Evolutionary conservation across 257 asterid genomes (phyloP).

Genomic region (Solanum peruvianum): DNA sequence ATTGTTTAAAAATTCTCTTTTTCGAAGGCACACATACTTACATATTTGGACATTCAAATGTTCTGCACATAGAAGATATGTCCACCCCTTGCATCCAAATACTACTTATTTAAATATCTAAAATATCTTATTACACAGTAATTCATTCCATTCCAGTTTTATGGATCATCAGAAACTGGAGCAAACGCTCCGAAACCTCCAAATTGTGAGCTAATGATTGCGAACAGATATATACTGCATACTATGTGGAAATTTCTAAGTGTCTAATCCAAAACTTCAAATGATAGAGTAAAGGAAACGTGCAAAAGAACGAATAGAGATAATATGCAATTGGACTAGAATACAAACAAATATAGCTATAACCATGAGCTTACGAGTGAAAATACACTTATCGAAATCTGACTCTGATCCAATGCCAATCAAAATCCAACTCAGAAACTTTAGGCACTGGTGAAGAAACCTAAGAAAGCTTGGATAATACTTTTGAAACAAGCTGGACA

Average conservation of each 20-base stretch:
- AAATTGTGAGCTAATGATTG: not conserved
- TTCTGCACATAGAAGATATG: not conserved
- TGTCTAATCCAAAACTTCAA: not conserved
- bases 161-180: not conserved
- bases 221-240: not conserved
- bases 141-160: not conserved
- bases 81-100: not conserved
- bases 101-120: not conserved
- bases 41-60: not conserved
- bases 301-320: not conserved
- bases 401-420: not conserved
- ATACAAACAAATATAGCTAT: not conserved
- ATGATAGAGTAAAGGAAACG: not conserved
- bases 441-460: not conserved
- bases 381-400: not conserved
- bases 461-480: not conserved
- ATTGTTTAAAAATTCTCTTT: not conserved
- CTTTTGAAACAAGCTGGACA: not conserved
- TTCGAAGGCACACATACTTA: not conserved
- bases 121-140: not conserved
- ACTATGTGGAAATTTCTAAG: not conserved
- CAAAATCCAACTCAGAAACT: not conserved
- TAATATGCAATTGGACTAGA: not conserved
- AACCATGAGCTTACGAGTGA: not conserved
- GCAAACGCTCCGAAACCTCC: not conserved